Evolutionary conservation across 345 rosid species (phyloP).

Genomic region (Raphanus sativus): DNA sequence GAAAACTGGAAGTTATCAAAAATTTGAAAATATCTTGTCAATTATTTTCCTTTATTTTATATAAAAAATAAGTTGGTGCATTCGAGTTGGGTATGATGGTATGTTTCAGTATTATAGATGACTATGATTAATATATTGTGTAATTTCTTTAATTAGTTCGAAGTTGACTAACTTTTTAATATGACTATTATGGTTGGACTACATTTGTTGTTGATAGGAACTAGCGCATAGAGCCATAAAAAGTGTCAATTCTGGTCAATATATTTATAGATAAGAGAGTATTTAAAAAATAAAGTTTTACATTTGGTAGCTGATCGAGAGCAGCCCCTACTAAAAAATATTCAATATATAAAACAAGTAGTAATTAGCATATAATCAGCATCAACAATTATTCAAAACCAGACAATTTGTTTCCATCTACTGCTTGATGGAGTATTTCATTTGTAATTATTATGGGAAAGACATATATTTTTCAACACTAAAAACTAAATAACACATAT

Average conservation of each 20-base stretch:
- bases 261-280: background rate
- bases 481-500: background rate
- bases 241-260: conserved; percentile 9
- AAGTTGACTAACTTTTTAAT: conserved; percentile 21
- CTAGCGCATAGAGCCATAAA: conserved; percentile 10
- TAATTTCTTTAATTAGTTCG: background rate
- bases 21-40: background rate
- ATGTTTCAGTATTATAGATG: conserved; percentile 14
- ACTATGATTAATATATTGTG: background rate
- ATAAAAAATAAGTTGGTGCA: conserved; percentile 1
- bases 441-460: conserved; percentile 7
- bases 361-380: background rate
- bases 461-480: background rate
- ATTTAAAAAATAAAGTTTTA: background rate
- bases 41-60: conserved; percentile 2
- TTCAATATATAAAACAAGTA: background rate
- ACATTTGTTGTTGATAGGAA: conserved; percentile 7
- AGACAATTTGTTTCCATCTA: conserved; percentile 19
- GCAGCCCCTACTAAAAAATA: background rate
- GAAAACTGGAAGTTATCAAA: background rate
- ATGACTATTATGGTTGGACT: background rate
- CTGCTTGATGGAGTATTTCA: background rate
- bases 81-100: conserved; percentile 23
- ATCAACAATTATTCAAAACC: conserved; percentile 12
- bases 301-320: background rate